Conservation (phyloP, 2,329 filamentous ascomycete genomes). For the Aspergillus costaricaensis region DNA sequence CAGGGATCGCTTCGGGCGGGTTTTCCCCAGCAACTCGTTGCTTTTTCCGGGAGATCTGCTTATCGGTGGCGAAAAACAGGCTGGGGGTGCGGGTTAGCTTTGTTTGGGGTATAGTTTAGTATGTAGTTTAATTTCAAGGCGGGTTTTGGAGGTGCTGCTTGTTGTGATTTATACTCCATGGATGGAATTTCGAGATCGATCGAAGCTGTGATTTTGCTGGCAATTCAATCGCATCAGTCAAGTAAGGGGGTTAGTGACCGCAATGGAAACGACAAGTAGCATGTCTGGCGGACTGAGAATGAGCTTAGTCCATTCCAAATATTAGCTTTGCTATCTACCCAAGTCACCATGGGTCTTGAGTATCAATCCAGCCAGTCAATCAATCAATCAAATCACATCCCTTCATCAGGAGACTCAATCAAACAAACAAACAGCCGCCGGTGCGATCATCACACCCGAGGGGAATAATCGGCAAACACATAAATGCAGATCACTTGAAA, state of each 20-base stretch:
- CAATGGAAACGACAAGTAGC: background rate
- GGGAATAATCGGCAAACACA: constrained; percentile 12
- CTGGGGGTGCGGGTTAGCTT: background rate
- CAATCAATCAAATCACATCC: constrained; percentile 19
- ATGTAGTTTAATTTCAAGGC: background rate
- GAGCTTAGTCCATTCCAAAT: background rate
- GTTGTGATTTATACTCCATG: background rate
- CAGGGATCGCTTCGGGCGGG: background rate
- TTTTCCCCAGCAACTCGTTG: background rate
- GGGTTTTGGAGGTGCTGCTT: background rate
- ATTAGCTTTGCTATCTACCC: background rate
- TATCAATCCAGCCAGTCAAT: constrained; percentile 7
- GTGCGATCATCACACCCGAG: constrained; percentile 19
- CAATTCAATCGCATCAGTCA: background rate
- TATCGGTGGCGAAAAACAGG: background rate
- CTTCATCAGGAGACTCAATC: background rate
- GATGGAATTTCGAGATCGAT: too few species aligned
- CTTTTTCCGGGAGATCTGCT: background rate
- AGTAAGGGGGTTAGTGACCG: background rate
- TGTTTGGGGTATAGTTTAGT: background rate
- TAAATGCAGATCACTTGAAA: background rate
- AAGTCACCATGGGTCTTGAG: background rate
- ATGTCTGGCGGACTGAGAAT: background rate
- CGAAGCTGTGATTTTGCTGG: background rate
- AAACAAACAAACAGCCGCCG: constrained; percentile 18